Conservation (phyloP, 202 grass and related monocot species). For the Setaria italica region DNA sequence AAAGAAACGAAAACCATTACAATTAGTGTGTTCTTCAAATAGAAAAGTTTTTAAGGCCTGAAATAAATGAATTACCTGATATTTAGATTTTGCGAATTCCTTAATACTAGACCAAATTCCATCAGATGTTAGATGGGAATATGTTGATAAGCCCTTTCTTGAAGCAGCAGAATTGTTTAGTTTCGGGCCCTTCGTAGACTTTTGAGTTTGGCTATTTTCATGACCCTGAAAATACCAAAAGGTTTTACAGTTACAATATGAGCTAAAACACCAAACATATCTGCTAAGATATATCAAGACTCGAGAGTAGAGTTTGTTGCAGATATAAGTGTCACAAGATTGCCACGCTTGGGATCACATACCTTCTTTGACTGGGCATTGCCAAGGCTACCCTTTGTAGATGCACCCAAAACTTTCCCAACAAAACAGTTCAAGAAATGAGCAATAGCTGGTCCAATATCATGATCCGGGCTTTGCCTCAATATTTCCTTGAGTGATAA, state of each 20-base stretch:
- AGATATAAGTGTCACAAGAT: background rate
- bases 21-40: constrained; percentile 21
- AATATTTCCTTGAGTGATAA: constrained; percentile 71
- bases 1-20: constrained; percentile 28
- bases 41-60: constrained; percentile 28
- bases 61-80: constrained; percentile 64
- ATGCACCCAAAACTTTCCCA: constrained; percentile 63
- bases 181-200: constrained; percentile 59
- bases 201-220: constrained; percentile 55
- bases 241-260: background rate
- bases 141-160: constrained; percentile 53
- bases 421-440: constrained; percentile 95
- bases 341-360: constrained; percentile 11
- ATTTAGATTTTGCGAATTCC: constrained; percentile 90
- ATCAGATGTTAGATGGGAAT: constrained; percentile 73
- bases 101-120: constrained; percentile 74
- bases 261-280: constrained; percentile 11
- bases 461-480: constrained; percentile 81
- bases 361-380: constrained; percentile 73
- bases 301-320: constrained; percentile 2
- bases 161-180: constrained; percentile 54
- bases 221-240: constrained; percentile 43
- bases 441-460: constrained; percentile 78
- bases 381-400: constrained; percentile 54
- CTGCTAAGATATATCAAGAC: background rate